Evolutionary conservation across 1,284 basidiomycete genomes (phyloP).

Genomic region (Naganishia sp.): DNA sequence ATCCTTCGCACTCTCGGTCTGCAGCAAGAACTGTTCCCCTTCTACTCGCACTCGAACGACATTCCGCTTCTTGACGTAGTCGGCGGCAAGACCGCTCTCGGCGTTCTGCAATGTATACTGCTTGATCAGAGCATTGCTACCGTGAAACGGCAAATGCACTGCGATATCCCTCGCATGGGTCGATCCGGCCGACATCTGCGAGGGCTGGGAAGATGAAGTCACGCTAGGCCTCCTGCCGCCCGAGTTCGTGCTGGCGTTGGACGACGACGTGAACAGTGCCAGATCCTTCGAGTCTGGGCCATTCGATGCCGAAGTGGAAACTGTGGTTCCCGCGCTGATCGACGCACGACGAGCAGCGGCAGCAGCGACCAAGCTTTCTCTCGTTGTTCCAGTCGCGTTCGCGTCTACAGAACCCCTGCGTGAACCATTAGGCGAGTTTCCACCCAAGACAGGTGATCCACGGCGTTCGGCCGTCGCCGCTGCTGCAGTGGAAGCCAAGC

Average conservation of each 20-base stretch:
- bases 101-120: slow-evolving; percentile 84
- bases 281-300: slow-evolving; percentile 41
- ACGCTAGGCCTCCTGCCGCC: slow-evolving; percentile 20
- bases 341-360: slow-evolving; percentile 37
- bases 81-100: slow-evolving; percentile 89
- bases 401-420: slow-evolving; percentile 41
- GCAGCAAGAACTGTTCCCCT: slow-evolving; percentile 94
- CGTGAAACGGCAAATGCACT: slow-evolving; percentile 50
- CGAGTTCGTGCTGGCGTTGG: slow-evolving; percentile 11
- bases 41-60: slow-evolving; percentile 91
- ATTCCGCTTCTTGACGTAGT: slow-evolving; percentile 90
- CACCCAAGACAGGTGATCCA: slow-evolving; percentile 19
- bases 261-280: slow-evolving; percentile 40
- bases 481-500: slow-evolving; percentile 20
- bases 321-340: slow-evolving; percentile 12
- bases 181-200: slow-evolving; percentile 10
- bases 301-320: slow-evolving; percentile 24
- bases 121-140: slow-evolving; percentile 55
- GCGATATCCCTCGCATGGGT: slow-evolving; percentile 34
- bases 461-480: slow-evolving; percentile 22
- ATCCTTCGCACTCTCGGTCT: slow-evolving; percentile 78
- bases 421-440: slow-evolving; percentile 13
- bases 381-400: slow-evolving; percentile 36
- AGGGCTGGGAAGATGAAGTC: slow-evolving; percentile 10
- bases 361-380: slow-evolving; percentile 42